Conservation (phyloP, 2,329 filamentous ascomycete genomes). For the Trichoderma gracile region DNA sequence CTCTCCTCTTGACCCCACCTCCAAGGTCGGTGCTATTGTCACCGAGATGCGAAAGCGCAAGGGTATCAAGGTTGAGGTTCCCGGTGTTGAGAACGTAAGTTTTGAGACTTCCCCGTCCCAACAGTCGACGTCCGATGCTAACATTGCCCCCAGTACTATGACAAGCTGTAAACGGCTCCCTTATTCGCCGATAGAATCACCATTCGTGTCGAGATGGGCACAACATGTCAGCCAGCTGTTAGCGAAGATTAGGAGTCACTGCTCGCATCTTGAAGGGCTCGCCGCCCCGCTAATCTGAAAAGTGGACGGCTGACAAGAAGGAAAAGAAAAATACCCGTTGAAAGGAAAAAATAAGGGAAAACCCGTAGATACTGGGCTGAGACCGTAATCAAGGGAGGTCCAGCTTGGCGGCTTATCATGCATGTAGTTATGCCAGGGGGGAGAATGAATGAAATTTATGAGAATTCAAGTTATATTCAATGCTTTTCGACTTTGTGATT, state of each 20-base stretch:
- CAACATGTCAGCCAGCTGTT: slow-evolving; percentile 45
- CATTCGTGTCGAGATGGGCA: slow-evolving; percentile 47
- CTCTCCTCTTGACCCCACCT: slow-evolving; percentile 78
- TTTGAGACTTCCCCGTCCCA: neutral
- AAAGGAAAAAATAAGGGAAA: slow-evolving; percentile 37
- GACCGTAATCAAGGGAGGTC: slow-evolving; percentile 43
- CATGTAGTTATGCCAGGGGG: slow-evolving; percentile 47
- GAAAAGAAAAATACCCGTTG: slow-evolving; percentile 28
- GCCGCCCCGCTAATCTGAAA: slow-evolving; percentile 28
- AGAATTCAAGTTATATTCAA: slow-evolving; percentile 32
- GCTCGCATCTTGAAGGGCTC: slow-evolving; percentile 33
- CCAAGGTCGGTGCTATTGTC: slow-evolving; percentile 82
- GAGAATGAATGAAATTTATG: slow-evolving; percentile 44
- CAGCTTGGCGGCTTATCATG: slow-evolving; percentile 41
- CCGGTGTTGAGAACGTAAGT: slow-evolving; percentile 94
- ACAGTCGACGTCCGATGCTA: slow-evolving; percentile 26
- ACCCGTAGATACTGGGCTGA: slow-evolving; percentile 39
- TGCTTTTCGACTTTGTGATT: neutral
- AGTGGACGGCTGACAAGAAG: slow-evolving; percentile 28
- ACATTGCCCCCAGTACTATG: slow-evolving; percentile 72
- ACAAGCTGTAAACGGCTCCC: slow-evolving; percentile 82
- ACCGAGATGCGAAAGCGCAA: slow-evolving; percentile 96
- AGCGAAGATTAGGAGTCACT: slow-evolving; percentile 37
- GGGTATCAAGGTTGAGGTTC: slow-evolving; percentile 96
- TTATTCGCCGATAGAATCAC: slow-evolving; percentile 48